Base-by-base conservation (phyloP, 2,329 filamentous ascomycete genomes). In the Aureobasidium sp. region DNA sequence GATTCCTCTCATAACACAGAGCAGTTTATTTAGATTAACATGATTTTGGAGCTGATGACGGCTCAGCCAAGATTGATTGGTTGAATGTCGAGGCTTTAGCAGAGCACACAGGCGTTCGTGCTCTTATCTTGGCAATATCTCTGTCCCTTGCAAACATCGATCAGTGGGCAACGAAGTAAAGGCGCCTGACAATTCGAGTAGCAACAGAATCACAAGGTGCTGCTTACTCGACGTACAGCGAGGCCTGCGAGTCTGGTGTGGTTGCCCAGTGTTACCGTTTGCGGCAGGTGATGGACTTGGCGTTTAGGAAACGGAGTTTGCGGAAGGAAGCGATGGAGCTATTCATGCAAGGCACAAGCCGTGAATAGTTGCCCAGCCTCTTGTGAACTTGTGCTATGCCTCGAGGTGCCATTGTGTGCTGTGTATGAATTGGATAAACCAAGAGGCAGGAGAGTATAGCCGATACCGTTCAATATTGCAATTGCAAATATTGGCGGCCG, bases 261-360 rank as follows among this genome's bases (percentile, higher is more conserved):
- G 54, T 58, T 58, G 54, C 54, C 42, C 54, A 58, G 54, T 48
- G 25, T 25, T 48, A 58, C 54, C 21, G 54, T 48, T 58, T 48
- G 54, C 54, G 32, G 42, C 21, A 21, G 21, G 21, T 21, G 21
- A 21, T 21, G 21, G 21, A 21, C 21, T 21, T 21, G 21, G 21
- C 21, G 21, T 21, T 21, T 21, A 21, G 11, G 53, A 45, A 57
- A 57, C 39, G 53, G 41, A 57, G 53, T 32, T 44, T 45, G 53
- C 53, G 39, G 53, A 45, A 45, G 37, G 41, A 47, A 30, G 21
- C 21, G 21, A 58, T 21, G 21, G 21, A 21, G 54, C 42, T 39
- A 39, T 4, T 58, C 54, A 58, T 58, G 54, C 54, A 58, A 49
- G 54, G 54, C 32, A 58, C 54, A 21, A 21, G 39, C 21, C 32